A percentile compares a stretch with the other conserved stretches of the same genome.
Conservation (phyloP, 2,329 filamentous ascomycete genomes). For the Penicillium polonicum region DNA sequence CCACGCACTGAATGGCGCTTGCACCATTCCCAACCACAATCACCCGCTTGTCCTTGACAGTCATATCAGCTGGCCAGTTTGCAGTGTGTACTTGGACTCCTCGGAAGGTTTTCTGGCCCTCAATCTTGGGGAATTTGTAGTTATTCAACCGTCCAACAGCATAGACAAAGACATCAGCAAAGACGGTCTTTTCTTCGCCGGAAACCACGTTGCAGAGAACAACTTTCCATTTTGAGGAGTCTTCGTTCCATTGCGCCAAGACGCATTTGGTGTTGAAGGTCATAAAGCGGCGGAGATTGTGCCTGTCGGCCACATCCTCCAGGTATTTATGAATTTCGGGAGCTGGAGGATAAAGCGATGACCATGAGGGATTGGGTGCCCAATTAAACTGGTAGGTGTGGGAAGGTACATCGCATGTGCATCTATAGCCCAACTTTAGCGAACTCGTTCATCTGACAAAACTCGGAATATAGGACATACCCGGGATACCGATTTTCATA, state of each 20-base stretch:
- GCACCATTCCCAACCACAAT: constrained; percentile 11
- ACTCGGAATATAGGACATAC: not conserved
- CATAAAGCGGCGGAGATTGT: constrained; percentile 12
- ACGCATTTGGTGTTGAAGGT: constrained; percentile 2
- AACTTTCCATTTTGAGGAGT: constrained; percentile 3
- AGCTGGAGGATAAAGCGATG: constrained; percentile 5
- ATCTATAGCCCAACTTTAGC: constrained; percentile 9
- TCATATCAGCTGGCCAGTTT: constrained; percentile 26
- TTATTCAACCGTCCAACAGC: constrained; percentile 15
- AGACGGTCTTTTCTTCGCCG: not conserved
- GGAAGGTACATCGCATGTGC: constrained; percentile 34
- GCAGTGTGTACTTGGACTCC: constrained; percentile 38
- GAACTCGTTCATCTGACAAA: not conserved
- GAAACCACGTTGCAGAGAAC: not conserved
- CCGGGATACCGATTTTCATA: constrained; percentile 32
- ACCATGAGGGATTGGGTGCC: constrained; percentile 14
- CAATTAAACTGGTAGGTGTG: constrained; percentile 35
- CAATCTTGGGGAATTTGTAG: constrained; percentile 21
- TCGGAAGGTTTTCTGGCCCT: constrained; percentile 26
- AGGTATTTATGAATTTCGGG: constrained; percentile 9
- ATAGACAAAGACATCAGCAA: constrained; percentile 10
- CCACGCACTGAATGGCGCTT: constrained; percentile 7
- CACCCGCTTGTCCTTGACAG: constrained; percentile 1
- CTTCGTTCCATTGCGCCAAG: constrained; percentile 9
- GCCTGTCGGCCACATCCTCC: constrained; percentile 8